Evolutionary conservation across 2,329 filamentous ascomycete species (phyloP), one percentile per base, ranked within the genome.

Genomic region (Fusarium annulatum): DNA sequence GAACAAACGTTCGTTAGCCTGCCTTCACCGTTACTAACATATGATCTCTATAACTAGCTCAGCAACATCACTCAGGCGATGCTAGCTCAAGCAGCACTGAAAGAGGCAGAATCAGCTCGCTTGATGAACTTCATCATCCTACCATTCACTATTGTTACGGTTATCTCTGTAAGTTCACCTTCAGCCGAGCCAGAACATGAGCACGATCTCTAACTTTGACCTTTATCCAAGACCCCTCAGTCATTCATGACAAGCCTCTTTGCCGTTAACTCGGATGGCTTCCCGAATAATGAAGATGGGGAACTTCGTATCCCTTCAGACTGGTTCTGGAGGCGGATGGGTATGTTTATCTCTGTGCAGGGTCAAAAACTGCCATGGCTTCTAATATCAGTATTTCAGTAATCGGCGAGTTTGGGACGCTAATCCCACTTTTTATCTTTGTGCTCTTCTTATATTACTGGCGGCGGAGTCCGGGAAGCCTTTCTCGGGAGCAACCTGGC

Each of bases 61-160:
- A 48, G 0, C 45, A 33, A 33, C 28, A 48, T 48, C 0, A 33
- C 28, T 0, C 45, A 48, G 1, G 26, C 45, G 8, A 48, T 48
- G 45, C 5, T 28, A 1, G 26, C 45, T 4, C 45, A 48, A 16
- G 45, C 45, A 0, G 0, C 45, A 0, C 19, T 48, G 4, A 48
- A 48, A 21, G 45, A 48, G 1, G 45, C 45, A 10, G 26, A 48
- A 0, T 1, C 26, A 5, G 26, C 45, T 0, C 45, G 45, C 1
- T 0, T 48, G 1, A 48, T 48, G 45, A 48, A 48, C 11, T 30
- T 48, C 3, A 30, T 48, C 0, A 30, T 48, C 19, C 5, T 48
- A 0, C 45, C 45, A 5, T 48, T 48, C 0, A 48, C 45, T 48
- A n/a, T 48, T 16, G 19, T 48, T 0, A 48, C 45, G 0, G 45